A percentile compares a stretch with the other conserved stretches of the same genome.
Evolutionary conservation across 1,284 basidiomycete genomes (phyloP).

Genomic region (Fomitopsis palustris): DNA sequence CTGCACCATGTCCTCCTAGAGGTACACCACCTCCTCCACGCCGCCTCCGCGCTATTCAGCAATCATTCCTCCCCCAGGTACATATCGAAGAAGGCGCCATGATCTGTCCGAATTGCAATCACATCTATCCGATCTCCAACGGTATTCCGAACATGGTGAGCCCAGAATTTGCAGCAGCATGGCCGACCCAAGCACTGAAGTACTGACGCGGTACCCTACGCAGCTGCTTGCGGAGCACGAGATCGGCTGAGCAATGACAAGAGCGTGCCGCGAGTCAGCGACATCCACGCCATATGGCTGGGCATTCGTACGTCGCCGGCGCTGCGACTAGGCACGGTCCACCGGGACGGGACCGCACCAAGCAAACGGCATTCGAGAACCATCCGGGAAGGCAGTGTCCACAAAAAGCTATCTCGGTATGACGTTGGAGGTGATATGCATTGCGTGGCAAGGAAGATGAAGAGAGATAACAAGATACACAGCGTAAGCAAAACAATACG

Average conservation of each 20-base stretch:
- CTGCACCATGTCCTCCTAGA: conserved; percentile 94
- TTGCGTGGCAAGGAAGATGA: neutral
- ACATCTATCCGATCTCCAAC: conserved; percentile 88
- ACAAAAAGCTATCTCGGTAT: too few species aligned
- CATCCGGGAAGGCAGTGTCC: too few species aligned
- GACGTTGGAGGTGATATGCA: neutral
- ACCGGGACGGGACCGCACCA: neutral
- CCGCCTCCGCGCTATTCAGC: conserved; percentile 5
- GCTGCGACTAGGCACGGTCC: neutral
- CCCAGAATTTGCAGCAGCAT: neutral
- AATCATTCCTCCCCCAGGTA: conserved; percentile 48
- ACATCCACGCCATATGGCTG: neutral
- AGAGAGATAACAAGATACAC: neutral
- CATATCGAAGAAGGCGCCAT: conserved; percentile 92
- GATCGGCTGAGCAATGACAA: conserved; percentile 46
- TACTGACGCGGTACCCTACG: neutral
- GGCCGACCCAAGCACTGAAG: neutral
- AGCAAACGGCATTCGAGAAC: too few species aligned
- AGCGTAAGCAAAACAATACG: neutral
- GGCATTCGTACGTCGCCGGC: neutral
- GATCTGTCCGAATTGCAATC: conserved; percentile 91
- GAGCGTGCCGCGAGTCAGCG: neutral
- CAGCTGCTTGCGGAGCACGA: conserved; percentile 92
- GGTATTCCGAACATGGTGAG: conserved; percentile 98
- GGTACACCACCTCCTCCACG: conserved; percentile 42